Evolutionary conservation across 2,329 filamentous ascomycete genomes (phyloP), one percentile per base, ranked within the genome.

Genomic region (Pseudodiploospora longispora): DNA sequence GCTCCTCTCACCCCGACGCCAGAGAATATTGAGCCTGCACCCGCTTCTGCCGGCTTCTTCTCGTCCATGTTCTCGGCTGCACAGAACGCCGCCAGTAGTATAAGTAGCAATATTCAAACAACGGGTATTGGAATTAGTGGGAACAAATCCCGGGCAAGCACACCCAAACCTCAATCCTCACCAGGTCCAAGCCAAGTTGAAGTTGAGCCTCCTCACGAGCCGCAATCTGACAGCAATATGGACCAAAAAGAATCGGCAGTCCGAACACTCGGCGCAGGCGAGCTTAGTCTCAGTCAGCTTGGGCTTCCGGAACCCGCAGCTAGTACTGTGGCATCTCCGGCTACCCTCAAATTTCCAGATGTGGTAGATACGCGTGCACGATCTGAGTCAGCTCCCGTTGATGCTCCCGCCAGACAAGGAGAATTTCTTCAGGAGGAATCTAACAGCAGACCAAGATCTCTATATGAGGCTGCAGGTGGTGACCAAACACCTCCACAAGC

Each of bases 41-140:
- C 60, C 57, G 79, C 76, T 30, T 74, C 78, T 43, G 71, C 76
- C 33, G 83, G 89, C 1, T 97, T 98, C 69, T 97, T 98, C 66
- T 95, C 88, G 4, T 90, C 87, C 28, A 86, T 98, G 59, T 80
- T 98, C 51, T 91, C 88, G 35, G 91, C 85, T 38, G 93, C 93
- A 12, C 91, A 97, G 64, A 96, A 85, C 74, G 91, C 91, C 36
- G 89, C 90, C 10, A 88, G 71, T 51, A 82, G 79, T 12, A 63
- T 90, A 4, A 87, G 76, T 53, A 87, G 77, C 50, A 87, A 82
- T 39, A 83, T 96, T 38, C 78, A 80, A 40, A 90, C 81, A 59
- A 76, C 74, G 4, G 71, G 72, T 30, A 71, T 79, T 42, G 66
- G 71, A 6, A 75, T 76, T n/a, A 68, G 68, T n/a, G 60, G 55